Conservation (phyloP, 2,329 filamentous ascomycete genomes). For the Scytalidium sp. region DNA sequence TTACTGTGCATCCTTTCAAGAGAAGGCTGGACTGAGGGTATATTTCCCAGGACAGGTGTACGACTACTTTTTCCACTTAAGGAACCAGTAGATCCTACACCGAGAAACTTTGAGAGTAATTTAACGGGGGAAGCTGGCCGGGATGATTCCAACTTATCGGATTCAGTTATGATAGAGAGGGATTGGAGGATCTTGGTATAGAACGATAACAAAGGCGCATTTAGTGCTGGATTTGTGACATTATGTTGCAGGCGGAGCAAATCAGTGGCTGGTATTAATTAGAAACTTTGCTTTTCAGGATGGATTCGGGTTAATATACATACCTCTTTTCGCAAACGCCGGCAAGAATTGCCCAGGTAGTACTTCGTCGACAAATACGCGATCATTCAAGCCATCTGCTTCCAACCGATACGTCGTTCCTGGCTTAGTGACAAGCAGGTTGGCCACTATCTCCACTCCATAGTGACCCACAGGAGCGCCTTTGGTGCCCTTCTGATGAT, state of each 20-base stretch:
- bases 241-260: slow-evolving; percentile 69
- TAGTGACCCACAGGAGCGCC: slow-evolving; percentile 64
- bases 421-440: slow-evolving; percentile 51
- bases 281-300: slow-evolving; percentile 20
- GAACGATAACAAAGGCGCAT: slow-evolving; percentile 69
- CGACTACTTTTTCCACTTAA: slow-evolving; percentile 33
- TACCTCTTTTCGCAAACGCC: slow-evolving; percentile 71
- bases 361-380: slow-evolving; percentile 71
- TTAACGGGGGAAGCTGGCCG: slow-evolving; percentile 87
- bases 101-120: slow-evolving; percentile 78
- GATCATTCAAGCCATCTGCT: slow-evolving; percentile 64
- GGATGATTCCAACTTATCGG: slow-evolving; percentile 65
- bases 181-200: slow-evolving; percentile 75
- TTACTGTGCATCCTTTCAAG: slow-evolving; percentile 24
- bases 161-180: slow-evolving; percentile 60
- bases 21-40: slow-evolving; percentile 36
- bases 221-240: slow-evolving; percentile 60
- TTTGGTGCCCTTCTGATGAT: slow-evolving; percentile 64
- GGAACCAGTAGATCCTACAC: slow-evolving; percentile 38
- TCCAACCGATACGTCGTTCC: slow-evolving; percentile 54
- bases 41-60: slow-evolving; percentile 35
- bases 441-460: slow-evolving; percentile 68
- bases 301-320: slow-evolving; percentile 26
- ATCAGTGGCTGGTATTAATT: slow-evolving; percentile 58
- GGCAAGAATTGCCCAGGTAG: slow-evolving; percentile 70